Base-by-base conservation (phyloP, 1,139 yeast genomes). In the Yamadazyma oceani region DNA sequence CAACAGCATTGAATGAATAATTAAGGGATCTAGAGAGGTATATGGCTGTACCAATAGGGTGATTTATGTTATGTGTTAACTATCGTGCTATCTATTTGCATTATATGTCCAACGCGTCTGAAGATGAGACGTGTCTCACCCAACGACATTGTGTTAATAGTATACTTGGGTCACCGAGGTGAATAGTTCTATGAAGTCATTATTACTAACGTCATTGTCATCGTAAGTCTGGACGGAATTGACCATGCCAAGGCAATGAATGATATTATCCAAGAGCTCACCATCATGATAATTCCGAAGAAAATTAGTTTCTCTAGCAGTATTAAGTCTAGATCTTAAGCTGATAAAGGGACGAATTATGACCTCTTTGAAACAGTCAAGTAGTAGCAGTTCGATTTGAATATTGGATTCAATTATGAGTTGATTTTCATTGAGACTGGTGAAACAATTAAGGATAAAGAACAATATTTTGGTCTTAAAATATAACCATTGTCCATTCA, bases 1-100 rank as follows among this genome's bases (percentile, higher is more conserved):
- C 24, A 86, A 67, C 4, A 89, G 77, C 95, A 85, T 85, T 24
- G 26, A 11, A 12, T 19, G 21, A 8, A 19, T 6, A n/a, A n/a
- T n/a, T n/a, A n/a, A n/a, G n/a, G n/a, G n/a, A n/a, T n/a, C n/a
- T n/a, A n/a, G n/a, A n/a, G n/a, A n/a, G n/a, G n/a, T n/a, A n/a
- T n/a, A n/a, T n/a, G n/a, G n/a, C n/a, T n/a, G n/a, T n/a, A n/a
- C n/a, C n/a, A n/a, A n/a, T n/a, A n/a, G n/a, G n/a, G n/a, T n/a
- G n/a, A n/a, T n/a, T n/a, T n/a, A n/a, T n/a, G n/a, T n/a, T n/a
- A n/a, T n/a, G n/a, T n/a, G n/a, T n/a, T n/a, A n/a, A n/a, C n/a
- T n/a, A n/a, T n/a, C n/a, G n/a, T n/a, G n/a, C n/a, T n/a, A n/a
- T n/a, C n/a, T n/a, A n/a, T n/a, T n/a, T n/a, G n/a, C n/a, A n/a